A percentile compares a stretch with the other conserved stretches of the same genome.
Evolutionary conservation across 768 basidiomycete genomes (phyloP).

Genomic region (Lentinus tigrinus): DNA sequence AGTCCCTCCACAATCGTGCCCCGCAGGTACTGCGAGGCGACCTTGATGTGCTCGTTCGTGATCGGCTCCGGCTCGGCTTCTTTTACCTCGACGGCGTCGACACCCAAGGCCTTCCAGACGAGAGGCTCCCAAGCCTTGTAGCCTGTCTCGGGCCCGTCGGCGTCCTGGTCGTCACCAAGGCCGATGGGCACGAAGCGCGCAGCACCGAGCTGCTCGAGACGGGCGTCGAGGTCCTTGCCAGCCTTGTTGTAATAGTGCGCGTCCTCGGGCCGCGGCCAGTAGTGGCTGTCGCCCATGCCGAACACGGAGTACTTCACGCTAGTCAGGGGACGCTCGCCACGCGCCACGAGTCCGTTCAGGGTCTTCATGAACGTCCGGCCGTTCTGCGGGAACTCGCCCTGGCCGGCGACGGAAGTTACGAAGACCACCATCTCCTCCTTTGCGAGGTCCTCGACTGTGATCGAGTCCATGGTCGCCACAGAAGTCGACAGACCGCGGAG

Average conservation of each 20-base stretch:
- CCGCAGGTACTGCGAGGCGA: conserved; percentile 87
- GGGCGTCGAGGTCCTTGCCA: conserved; percentile 82
- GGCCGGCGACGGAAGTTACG: conserved; percentile 91
- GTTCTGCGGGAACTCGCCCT: conserved; percentile 98
- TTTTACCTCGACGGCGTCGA: conserved; percentile 81
- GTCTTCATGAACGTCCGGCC: conserved; percentile 88
- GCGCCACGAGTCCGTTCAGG: conserved; percentile 60
- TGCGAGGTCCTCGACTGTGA: conserved; percentile 70
- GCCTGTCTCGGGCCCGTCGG: conserved; percentile 92
- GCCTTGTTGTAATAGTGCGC: conserved; percentile 99
- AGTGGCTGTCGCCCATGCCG: conserved; percentile 96
- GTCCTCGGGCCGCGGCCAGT: conserved; percentile 97
- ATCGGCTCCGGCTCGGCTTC: conserved; percentile 96
- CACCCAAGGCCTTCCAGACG: conserved; percentile 92
- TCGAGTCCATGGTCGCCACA: conserved; percentile 77
- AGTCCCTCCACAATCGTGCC: conserved; percentile 95
- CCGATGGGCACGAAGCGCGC: conserved; percentile 74
- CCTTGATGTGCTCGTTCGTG: conserved; percentile 99
- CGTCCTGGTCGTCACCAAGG: conserved; percentile 95
- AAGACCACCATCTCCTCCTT: conserved; percentile 70
- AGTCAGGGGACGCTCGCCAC: conserved; percentile 57
- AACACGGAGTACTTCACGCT: conserved; percentile 83
- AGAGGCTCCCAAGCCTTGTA: conserved; percentile 95
- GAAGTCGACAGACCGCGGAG: conserved; percentile 79
- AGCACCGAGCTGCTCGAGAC: conserved; percentile 77